Percentiles rank a stretch among this genome's conserved stretches.
These are phyloP conservation scores for Kwoniella newhampshirensis DNA, from an alignment of 768 basidiomycete species.

Conservation along the genomic window DNA sequence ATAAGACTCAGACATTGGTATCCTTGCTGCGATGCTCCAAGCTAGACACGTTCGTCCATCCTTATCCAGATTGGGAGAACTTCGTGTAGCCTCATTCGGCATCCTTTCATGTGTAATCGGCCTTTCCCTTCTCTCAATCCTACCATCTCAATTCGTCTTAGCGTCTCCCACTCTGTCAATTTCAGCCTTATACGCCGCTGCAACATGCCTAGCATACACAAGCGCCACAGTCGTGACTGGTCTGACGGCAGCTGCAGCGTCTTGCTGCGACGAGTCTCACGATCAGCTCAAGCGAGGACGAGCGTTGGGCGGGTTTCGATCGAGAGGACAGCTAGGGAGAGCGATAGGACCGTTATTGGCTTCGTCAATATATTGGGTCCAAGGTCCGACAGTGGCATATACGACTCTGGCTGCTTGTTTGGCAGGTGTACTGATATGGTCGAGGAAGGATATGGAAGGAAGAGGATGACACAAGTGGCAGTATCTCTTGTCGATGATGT, in stretches of 20 bases:
- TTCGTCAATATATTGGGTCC: slow-evolving; percentile 54
- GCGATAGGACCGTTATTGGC: slow-evolving; percentile 90
- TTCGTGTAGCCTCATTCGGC: slow-evolving; percentile 78
- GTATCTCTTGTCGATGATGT: no score
- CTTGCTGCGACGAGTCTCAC: slow-evolving; percentile 76
- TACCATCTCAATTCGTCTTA: slow-evolving; percentile 64
- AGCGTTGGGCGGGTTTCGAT: slow-evolving; percentile 81
- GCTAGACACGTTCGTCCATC: slow-evolving; percentile 90
- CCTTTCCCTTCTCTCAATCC: slow-evolving; percentile 67
- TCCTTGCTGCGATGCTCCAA: slow-evolving; percentile 84
- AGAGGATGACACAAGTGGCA: no score
- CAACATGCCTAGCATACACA: slow-evolving; percentile 85
- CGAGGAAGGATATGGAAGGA: not conserved
- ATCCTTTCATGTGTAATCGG: slow-evolving; percentile 69
- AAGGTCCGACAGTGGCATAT: slow-evolving; percentile 50
- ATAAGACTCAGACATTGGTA: slow-evolving; percentile 68
- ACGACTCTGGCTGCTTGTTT: slow-evolving; percentile 33
- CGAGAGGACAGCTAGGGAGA: slow-evolving; percentile 82
- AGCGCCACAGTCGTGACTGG: slow-evolving; percentile 93
- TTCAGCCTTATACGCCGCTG: slow-evolving; percentile 59
- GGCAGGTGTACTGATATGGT: slow-evolving; percentile 10
- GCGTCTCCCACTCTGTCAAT: slow-evolving; percentile 56
- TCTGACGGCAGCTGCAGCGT: slow-evolving; percentile 82
- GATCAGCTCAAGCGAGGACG: slow-evolving; percentile 69
- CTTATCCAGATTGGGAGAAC: slow-evolving; percentile 72